Conservation (phyloP, 2,329 filamentous ascomycete genomes). For the Myriosclerotinia curreyana region DNA sequence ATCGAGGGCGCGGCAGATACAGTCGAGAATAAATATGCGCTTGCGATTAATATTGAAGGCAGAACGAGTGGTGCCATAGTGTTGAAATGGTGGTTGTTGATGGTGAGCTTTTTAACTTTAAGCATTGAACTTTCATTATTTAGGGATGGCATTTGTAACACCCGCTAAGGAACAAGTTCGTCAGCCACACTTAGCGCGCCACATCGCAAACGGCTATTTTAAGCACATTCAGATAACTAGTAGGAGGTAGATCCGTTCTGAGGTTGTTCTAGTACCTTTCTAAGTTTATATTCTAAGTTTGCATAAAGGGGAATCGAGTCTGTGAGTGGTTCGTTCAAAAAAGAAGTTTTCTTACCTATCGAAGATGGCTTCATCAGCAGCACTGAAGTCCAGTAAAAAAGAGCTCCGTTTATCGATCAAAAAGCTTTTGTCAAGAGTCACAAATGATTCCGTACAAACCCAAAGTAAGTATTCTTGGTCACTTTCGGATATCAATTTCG, state of each 20-base stretch:
- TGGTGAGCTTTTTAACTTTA: slow-evolving; percentile 3
- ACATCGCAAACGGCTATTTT: background rate
- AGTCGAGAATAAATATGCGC: slow-evolving; percentile 34
- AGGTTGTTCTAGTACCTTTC: slow-evolving; percentile 1
- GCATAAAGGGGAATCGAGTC: background rate
- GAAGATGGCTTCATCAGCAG: slow-evolving; percentile 33
- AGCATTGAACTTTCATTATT: slow-evolving; percentile 15
- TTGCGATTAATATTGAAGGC: slow-evolving; percentile 41
- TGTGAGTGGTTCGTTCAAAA: background rate
- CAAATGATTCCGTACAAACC: slow-evolving; percentile 56
- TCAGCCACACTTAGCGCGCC: slow-evolving; percentile 17
- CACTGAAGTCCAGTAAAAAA: slow-evolving; percentile 68
- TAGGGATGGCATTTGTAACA: slow-evolving; percentile 21
- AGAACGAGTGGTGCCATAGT: slow-evolving; percentile 38
- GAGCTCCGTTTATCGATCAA: slow-evolving; percentile 71
- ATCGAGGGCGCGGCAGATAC: slow-evolving; percentile 44
- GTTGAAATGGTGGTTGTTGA: slow-evolving; percentile 23
- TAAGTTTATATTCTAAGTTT: no score
- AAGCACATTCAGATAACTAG: background rate
- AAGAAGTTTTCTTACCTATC: background rate
- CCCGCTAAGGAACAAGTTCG: slow-evolving; percentile 11
- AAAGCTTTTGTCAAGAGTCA: slow-evolving; percentile 57
- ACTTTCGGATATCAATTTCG: slow-evolving; percentile 12
- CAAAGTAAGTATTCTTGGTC: slow-evolving; percentile 61
- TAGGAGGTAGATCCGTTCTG: background rate